A percentile compares a stretch with the other conserved stretches of the same genome.
These are phyloP conservation scores for Hyphodiscus hymeniophilus DNA, from an alignment of 495 filamentous ascomycete species.

Conservation along the genomic window DNA sequence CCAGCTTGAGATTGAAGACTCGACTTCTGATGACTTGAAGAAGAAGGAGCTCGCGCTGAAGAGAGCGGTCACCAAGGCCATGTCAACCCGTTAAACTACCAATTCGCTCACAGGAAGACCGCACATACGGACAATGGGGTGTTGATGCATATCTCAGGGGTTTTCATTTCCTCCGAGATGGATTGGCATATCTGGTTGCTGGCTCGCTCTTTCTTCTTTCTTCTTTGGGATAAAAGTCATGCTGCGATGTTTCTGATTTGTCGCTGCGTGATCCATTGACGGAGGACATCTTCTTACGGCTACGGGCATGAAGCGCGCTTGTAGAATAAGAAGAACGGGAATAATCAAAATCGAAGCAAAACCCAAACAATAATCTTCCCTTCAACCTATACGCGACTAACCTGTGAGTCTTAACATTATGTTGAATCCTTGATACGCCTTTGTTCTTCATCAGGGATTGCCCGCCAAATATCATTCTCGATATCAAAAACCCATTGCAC, in stretches of 20 bases:
- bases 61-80: constrained; percentile 91
- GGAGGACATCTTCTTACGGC: constrained; percentile 11
- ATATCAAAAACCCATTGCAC: too few relatives aligned
- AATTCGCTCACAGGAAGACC: background rate
- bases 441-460: too few relatives aligned
- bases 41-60: constrained; percentile 99
- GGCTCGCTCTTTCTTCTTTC: constrained; percentile 19
- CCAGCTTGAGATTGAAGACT: constrained; percentile 82
- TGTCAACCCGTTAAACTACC: constrained; percentile 12
- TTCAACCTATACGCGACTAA: too few relatives aligned
- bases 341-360: constrained; percentile 23
- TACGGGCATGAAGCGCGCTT: constrained; percentile 24
- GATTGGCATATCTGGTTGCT: constrained; percentile 26
- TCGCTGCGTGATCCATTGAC: constrained; percentile 9
- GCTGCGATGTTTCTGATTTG: constrained; percentile 17
- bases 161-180: constrained; percentile 19
- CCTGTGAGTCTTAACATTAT: too few relatives aligned
- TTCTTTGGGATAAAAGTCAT: constrained; percentile 21
- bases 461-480: too few relatives aligned
- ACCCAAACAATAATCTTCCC: background rate
- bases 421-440: too few relatives aligned
- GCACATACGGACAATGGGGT: constrained; percentile 17
- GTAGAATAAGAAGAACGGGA: constrained; percentile 24
- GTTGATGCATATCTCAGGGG: constrained; percentile 19
- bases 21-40: constrained; percentile 88